Conservation (phyloP, 2,329 filamentous ascomycete species). For the Alternaria sp. region DNA sequence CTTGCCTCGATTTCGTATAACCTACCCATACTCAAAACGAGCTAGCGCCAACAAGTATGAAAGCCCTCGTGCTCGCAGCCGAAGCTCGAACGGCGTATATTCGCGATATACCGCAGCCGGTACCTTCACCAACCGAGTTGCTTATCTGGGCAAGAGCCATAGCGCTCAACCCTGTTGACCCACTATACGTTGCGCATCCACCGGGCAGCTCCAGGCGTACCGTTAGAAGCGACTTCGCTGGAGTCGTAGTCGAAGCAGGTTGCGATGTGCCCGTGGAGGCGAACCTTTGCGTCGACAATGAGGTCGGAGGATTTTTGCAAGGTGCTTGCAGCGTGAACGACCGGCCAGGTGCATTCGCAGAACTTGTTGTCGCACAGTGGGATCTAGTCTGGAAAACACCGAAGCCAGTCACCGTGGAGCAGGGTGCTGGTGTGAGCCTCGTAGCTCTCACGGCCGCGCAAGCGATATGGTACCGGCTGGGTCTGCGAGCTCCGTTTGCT, state of each 20-base stretch:
- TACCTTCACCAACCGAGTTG: conserved; percentile 22
- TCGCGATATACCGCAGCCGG: conserved; percentile 10
- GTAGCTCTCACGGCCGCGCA: conserved; percentile 55
- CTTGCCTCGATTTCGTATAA: background rate
- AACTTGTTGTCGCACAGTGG: conserved; percentile 45
- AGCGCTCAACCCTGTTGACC: conserved; percentile 41
- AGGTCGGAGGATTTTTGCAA: conserved; percentile 53
- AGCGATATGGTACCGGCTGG: conserved; percentile 49
- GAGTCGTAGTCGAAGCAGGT: conserved; percentile 19
- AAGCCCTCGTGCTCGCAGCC: conserved; percentile 28
- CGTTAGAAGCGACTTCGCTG: conserved; percentile 31
- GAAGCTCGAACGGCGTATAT: conserved; percentile 17
- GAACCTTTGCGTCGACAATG: conserved; percentile 30
- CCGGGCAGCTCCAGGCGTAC: conserved; percentile 42
- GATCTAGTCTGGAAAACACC: conserved; percentile 52
- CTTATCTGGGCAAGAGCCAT: conserved; percentile 33
- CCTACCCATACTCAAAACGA: background rate
- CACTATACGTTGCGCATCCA: conserved; percentile 46
- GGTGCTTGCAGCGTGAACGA: conserved; percentile 53
- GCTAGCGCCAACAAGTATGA: conserved; percentile 13
- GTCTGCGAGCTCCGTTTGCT: conserved; percentile 44
- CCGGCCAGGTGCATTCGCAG: conserved; percentile 55
- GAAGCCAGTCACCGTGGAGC: conserved; percentile 37
- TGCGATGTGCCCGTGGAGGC: conserved; percentile 14
- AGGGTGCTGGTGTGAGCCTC: conserved; percentile 51